phyloP scores from a whole-genome alignment of 768 basidiomycete species.

The Boletus reticulatus region DNA sequence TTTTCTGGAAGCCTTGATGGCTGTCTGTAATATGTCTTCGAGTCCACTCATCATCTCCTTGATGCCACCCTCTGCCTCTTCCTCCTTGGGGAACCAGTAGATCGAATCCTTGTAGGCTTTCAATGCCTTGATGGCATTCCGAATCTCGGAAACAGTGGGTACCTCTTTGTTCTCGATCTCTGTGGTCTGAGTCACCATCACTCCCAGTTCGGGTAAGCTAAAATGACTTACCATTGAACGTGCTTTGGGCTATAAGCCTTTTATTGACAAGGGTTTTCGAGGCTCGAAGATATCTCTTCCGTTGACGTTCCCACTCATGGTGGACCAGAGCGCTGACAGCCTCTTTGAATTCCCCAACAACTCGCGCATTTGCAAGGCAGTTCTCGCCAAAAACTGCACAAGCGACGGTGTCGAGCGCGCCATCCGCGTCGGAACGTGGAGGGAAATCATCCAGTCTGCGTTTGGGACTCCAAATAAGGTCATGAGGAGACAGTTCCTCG shows the following conservation, averaged over 20 bases:
- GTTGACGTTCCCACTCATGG: neutral
- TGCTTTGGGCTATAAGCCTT: neutral
- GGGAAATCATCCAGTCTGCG: neutral
- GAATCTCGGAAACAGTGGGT: neutral
- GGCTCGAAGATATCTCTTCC: neutral
- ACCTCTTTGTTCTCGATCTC: constrained; percentile 1
- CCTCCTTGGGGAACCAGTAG: too few species aligned
- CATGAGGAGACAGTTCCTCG: neutral
- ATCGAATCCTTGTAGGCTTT: too few species aligned
- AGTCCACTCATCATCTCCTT: too few species aligned
- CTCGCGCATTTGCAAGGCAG: neutral
- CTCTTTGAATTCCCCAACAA: neutral
- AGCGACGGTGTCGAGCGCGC: neutral
- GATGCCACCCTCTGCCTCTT: too few species aligned
- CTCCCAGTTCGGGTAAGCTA: neutral
- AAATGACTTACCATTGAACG: neutral
- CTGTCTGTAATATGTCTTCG: too few species aligned
- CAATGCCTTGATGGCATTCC: neutral
- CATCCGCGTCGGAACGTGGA: neutral
- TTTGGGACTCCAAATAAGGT: constrained; percentile 2
- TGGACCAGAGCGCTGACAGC: too few species aligned
- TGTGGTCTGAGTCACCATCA: neutral
- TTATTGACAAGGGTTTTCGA: neutral
- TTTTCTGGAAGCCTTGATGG: too few species aligned
- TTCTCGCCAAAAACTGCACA: constrained; percentile 6